Evolutionary conservation across 2,329 filamentous ascomycete species (phyloP), one percentile per base, ranked within the genome.

Genomic region (Phialophora chinensis): DNA sequence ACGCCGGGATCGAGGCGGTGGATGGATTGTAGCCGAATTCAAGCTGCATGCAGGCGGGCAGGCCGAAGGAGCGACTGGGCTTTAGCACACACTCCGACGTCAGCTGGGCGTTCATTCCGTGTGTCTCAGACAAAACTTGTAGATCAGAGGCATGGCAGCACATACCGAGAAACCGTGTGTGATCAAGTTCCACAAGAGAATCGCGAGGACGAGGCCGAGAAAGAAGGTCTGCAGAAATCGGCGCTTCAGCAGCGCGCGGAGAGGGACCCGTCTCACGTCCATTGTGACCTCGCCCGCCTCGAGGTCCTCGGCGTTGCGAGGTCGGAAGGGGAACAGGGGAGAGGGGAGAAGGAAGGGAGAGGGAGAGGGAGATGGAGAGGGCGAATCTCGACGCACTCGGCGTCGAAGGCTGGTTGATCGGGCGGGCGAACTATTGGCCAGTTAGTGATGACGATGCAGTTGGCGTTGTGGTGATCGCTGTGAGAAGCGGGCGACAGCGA

Each of bases 1-100:
- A 74, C 4, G 73, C 54, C 17, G 62, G 57, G 31, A 61, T 20
- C 14, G 65, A 58, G 7, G 65, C 35, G 1, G 31, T 59, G 42
- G 53, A 20, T 52, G 57, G 27, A 14, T 52, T 27, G 49, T 52
- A 52, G 49, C 25, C 23, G 23, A 52, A 52, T 52, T 52, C 49
- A 29, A 52, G 49, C 10, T 52, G 49, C 49, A 38, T 54, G 49
- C 57, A 66, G 17, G 27, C 29, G 10, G 20, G 20, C 29, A 59
- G 44, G n/a, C 57, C 53, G 52, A 59, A 29, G 23, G 31, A 65
- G 14, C 29, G 49, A 31, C 49, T 27, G n/a, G 60, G 53, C 63
- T 68, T 35, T 31, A 29, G n/a, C 1, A 8, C 6, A 17, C 35
- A 7, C 38, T 2, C 7, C 7, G 6, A n/a, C 38, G 38, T 44